Percentiles rank a stretch among this genome's conserved stretches.
phyloP scores from a whole-genome alignment of 192 early-diverging fungal species.

The Backusella psychrophila region DNA sequence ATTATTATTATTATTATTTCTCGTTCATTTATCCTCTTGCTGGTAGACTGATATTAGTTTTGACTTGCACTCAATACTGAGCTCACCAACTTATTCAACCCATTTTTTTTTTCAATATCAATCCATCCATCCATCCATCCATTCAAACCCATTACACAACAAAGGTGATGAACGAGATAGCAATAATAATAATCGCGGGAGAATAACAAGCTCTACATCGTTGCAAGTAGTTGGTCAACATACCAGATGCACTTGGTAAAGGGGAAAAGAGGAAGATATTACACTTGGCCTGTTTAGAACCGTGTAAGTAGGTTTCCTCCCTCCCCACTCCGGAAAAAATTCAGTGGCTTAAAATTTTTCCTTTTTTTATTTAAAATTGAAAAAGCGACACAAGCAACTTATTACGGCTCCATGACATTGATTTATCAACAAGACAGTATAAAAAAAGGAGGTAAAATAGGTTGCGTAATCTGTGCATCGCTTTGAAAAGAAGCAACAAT shows the following conservation, averaged over 20 bases:
- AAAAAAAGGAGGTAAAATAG: no score
- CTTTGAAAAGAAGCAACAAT: not conserved
- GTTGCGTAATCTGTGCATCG: no score
- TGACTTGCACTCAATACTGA: not conserved
- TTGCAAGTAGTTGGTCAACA: not conserved
- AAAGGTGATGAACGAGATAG: not conserved
- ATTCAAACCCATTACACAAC: not conserved
- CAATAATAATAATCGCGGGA: not conserved
- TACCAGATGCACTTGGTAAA: constrained; percentile 17
- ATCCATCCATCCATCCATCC: constrained; percentile 21
- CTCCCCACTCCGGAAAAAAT: not conserved
- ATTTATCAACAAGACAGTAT: no score
- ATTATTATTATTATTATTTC: not conserved
- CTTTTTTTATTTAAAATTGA: not conserved
- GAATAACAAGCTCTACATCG: not conserved
- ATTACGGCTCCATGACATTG: no score
- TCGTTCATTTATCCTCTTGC: not conserved
- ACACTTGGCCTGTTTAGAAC: not conserved
- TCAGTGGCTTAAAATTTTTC: not conserved
- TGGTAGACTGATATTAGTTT: not conserved
- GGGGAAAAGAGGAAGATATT: constrained; percentile 25
- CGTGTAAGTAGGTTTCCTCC: not conserved
- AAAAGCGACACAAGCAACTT: not conserved
- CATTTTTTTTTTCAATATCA: not conserved
- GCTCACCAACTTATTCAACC: not conserved